These are phyloP conservation scores for Ogataea nakhonphanomensis DNA, from an alignment of 805 yeast species.

Conservation along the genomic window DNA sequence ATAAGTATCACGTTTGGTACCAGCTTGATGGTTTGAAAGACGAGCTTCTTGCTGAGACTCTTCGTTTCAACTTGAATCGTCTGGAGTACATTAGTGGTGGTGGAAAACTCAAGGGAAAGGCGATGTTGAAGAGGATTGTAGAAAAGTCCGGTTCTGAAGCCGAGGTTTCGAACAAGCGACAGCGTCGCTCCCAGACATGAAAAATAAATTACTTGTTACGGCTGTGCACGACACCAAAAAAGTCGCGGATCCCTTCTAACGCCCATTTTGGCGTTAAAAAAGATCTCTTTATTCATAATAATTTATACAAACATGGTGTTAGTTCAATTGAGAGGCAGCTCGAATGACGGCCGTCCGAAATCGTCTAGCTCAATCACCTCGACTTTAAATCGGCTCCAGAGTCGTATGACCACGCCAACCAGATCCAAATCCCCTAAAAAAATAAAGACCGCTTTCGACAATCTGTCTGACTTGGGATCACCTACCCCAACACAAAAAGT, in stretches of 20 bases:
- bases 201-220: neutral
- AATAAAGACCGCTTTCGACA: slow-evolving; percentile 21
- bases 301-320: slow-evolving; percentile 8
- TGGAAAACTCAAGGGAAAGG: slow-evolving; percentile 33
- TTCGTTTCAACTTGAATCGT: slow-evolving; percentile 52
- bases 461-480: slow-evolving; percentile 10
- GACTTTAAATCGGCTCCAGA: slow-evolving; percentile 16
- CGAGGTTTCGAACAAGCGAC: slow-evolving; percentile 18
- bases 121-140: slow-evolving; percentile 31
- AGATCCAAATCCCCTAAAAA: slow-evolving; percentile 20
- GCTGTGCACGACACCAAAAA: slow-evolving; percentile 1
- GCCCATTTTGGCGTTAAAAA: slow-evolving; percentile 4
- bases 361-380: slow-evolving; percentile 18
- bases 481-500: neutral
- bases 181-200: slow-evolving; percentile 9
- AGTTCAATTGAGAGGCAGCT: slow-evolving; percentile 3
- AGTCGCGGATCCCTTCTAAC: slow-evolving; percentile 5
- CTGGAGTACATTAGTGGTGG: slow-evolving; percentile 35
- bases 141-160: slow-evolving; percentile 27
- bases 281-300: neutral
- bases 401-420: slow-evolving; percentile 17
- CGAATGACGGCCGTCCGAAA: slow-evolving; percentile 15
- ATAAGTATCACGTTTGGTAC: slow-evolving; percentile 74
- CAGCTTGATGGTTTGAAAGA: slow-evolving; percentile 76
- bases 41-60: slow-evolving; percentile 58